These are phyloP conservation scores for Stenocarpella maydis DNA, from an alignment of 2,329 filamentous ascomycete genomes.

Conservation along the genomic window DNA sequence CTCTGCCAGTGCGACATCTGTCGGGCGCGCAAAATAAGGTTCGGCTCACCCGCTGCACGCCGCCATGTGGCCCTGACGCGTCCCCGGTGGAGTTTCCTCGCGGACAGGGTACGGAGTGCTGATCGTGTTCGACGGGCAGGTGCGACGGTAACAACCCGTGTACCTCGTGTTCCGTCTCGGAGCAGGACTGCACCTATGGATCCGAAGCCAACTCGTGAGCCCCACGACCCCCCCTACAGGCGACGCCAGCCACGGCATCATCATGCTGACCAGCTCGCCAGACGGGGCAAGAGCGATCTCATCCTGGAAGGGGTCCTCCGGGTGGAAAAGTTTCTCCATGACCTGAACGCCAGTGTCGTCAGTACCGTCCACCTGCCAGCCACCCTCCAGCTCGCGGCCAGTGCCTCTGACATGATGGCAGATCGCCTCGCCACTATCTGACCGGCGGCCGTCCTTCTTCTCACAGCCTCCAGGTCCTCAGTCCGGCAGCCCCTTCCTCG, in stretches of 20 bases:
- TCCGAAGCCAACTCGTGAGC: conserved; percentile 54
- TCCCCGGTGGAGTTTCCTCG: neutral
- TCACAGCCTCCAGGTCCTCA: conserved; percentile 38
- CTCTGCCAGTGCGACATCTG: conserved; percentile 54
- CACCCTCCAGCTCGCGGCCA: neutral
- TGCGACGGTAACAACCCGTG: conserved; percentile 59
- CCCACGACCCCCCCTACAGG: neutral
- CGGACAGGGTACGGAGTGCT: conserved; percentile 18
- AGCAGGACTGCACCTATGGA: conserved; percentile 52
- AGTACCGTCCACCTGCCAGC: conserved; percentile 34
- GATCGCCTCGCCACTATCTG: conserved; percentile 22
- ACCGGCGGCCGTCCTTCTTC: conserved; percentile 24
- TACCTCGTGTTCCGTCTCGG: conserved; percentile 46
- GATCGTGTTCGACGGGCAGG: conserved; percentile 41
- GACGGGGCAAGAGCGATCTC: conserved; percentile 59
- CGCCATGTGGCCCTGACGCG: neutral
- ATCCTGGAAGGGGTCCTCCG: conserved; percentile 59
- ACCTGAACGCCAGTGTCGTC: conserved; percentile 53
- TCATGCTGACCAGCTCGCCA: conserved; percentile 36
- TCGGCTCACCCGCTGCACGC: conserved; percentile 21
- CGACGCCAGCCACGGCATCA: neutral
- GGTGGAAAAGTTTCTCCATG: conserved; percentile 55
- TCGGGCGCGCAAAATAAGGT: conserved; percentile 57
- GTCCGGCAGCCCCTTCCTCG: conserved; percentile 38
- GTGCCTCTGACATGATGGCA: conserved; percentile 27